Evolutionary conservation across 2,329 filamentous ascomycete genomes (phyloP), one percentile per base, ranked within the genome.

Genomic region (Coniochaeta sp.): DNA sequence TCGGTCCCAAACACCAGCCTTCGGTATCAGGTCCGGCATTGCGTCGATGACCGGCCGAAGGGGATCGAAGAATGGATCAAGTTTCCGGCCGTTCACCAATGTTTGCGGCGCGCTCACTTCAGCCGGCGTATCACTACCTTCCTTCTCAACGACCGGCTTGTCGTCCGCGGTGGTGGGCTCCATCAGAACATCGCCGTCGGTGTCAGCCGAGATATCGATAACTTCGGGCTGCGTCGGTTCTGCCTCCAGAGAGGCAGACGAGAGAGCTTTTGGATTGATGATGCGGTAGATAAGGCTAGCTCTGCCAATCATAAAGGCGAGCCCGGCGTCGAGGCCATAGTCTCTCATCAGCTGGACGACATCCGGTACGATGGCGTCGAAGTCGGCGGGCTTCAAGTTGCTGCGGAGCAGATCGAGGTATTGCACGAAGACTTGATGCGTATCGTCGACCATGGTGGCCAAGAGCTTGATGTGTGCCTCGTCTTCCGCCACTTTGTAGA

Each of bases 391-490:
- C 0, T 87, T 81, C 33, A 97, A 76, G 68, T 92, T 96, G 70
- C 85, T 90, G 70, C 89, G 89, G 34, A 99, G 81, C 7, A 97
- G 82, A 68, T 98, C 95, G 19, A 98, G 81, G 69, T 96, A 99
- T 68, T 97, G 93, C 26, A 86, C 83, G 26, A 98, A 81, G 9
- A 93, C 88, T 62, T 90, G 85, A 66, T 96, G 91, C 22, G 96
- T 89, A 71, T 96, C 93, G 70, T 99, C 95, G 58, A 96, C 84
- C 65, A 96, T 87, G 58, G 91, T 91, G 2, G 91, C 90, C 14
- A 98, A 77, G 50, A 93, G 88, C 72, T 99, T 99, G 71, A 97
- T 87, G 63, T 96, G 92, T 0, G 90, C 88, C 61, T 89, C 85
- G 26, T 82, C 79, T 38, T 91, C 86, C 7, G 89, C 83, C 1